Conservation (phyloP, 352 stramenopile genomes). For the Thalassiosira tumida region DNA sequence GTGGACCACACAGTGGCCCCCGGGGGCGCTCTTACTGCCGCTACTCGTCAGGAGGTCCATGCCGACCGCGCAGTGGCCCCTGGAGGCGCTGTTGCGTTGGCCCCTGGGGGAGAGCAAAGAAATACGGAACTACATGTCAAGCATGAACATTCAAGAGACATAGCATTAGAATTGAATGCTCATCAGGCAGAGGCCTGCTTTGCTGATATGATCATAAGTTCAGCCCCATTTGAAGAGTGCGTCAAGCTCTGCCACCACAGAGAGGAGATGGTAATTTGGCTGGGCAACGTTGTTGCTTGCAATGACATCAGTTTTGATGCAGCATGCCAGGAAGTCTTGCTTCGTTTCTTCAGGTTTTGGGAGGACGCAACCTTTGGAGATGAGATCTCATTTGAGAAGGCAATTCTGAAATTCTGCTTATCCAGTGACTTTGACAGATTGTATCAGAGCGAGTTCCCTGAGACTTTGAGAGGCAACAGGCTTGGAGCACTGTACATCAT, state of each 20-base stretch:
- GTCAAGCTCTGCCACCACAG: too few species aligned
- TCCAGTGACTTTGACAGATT: not conserved
- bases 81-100: too few species aligned
- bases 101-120: not conserved
- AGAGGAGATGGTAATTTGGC: too few species aligned
- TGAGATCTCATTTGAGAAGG: not conserved
- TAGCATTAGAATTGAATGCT: not conserved
- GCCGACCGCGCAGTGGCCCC: too few species aligned
- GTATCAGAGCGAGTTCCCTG: not conserved
- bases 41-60: too few species aligned
- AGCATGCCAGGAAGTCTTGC: slow-evolving; percentile 9
- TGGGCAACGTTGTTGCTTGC: not conserved
- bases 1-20: too few species aligned
- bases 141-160: not conserved
- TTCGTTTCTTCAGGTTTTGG: not conserved
- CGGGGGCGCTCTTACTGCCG: too few species aligned
- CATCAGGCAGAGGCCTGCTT: not conserved
- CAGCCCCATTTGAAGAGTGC: too few species aligned
- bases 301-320: not conserved
- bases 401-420: not conserved
- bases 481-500: not conserved
- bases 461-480: slow-evolving; percentile 3
- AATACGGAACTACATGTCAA: not conserved
- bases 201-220: too few species aligned
- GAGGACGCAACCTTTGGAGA: not conserved